Conservation (phyloP, 1,284 basidiomycete species). For the Cutaneotrichosporon sp. region DNA sequence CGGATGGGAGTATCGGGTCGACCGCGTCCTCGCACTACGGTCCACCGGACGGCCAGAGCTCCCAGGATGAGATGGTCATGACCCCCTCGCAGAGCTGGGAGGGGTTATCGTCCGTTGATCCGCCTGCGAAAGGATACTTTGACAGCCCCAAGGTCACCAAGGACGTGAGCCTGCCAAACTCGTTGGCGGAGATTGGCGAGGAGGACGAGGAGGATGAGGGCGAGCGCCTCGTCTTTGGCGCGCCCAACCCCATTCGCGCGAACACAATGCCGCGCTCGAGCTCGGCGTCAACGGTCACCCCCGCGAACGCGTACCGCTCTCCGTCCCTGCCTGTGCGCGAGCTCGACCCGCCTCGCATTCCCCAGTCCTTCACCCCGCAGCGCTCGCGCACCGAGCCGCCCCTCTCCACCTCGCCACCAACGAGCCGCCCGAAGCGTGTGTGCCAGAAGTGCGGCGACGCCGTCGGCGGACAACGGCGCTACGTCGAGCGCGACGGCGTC, state of each 20-base stretch:
- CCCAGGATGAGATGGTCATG: conserved; percentile 43
- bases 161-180: not conserved
- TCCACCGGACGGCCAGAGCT: conserved; percentile 17
- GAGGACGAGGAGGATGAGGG: conserved; percentile 36
- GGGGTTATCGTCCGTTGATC: conserved; percentile 19
- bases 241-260: conserved; percentile 2
- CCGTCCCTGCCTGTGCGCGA: conserved; percentile 1
- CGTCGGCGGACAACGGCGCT: conserved; percentile 71
- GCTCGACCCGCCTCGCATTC: conserved; percentile 16
- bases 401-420: conserved; percentile 3
- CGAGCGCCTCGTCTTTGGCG: conserved; percentile 28
- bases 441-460: conserved; percentile 69
- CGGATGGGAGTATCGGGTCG: conserved; percentile 43
- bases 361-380: not conserved
- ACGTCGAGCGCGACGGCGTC: conserved; percentile 68
- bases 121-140: not conserved
- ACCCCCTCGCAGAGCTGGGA: conserved; percentile 52
- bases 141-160: not conserved
- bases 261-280: conserved; percentile 12
- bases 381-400: conserved; percentile 3
- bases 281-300: conserved; percentile 22
- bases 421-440: conserved; percentile 14
- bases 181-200: conserved; percentile 44
- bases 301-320: not conserved
- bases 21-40: conserved; percentile 31